Evolutionary conservation across 805 yeast species (phyloP).

Genomic region (Metschnikowia matae): DNA sequence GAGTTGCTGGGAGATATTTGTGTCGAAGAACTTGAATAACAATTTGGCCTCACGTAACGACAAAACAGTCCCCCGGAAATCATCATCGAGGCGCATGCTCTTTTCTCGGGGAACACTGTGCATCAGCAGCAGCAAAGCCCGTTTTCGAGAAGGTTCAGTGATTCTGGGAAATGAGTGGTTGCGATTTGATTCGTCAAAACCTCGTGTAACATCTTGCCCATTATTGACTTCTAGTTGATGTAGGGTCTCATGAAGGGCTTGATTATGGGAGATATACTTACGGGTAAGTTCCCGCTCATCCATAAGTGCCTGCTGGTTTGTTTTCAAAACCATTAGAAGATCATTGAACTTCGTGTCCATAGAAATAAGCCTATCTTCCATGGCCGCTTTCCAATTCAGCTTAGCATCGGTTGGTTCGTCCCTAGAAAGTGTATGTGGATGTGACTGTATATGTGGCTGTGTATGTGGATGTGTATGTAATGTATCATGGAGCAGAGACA

Average conservation of each 20-base stretch:
- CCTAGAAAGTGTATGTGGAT: background rate
- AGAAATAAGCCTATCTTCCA: conserved; percentile 32
- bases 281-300: conserved; percentile 18
- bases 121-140: background rate
- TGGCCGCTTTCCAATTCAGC: conserved; percentile 29
- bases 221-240: background rate
- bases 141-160: background rate
- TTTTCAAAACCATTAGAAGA: conserved; percentile 29
- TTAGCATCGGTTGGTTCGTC: background rate
- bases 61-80: conserved; percentile 37
- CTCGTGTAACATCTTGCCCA: background rate
- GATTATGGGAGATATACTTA: background rate
- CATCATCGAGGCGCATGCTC: conserved; percentile 14
- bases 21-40: conserved; percentile 49
- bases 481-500: conserved; percentile 1
- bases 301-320: conserved; percentile 28
- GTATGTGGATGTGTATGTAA: background rate
- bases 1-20: conserved; percentile 56
- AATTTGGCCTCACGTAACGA: conserved; percentile 41
- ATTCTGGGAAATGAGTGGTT: background rate
- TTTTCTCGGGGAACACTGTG: background rate
- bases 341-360: conserved; percentile 38
- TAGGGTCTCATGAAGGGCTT: conserved; percentile 1
- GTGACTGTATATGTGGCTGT: background rate
- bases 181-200: background rate